Base-by-base conservation (phyloP, 2,329 filamentous ascomycete genomes). In the Alternaria ventricosa region DNA sequence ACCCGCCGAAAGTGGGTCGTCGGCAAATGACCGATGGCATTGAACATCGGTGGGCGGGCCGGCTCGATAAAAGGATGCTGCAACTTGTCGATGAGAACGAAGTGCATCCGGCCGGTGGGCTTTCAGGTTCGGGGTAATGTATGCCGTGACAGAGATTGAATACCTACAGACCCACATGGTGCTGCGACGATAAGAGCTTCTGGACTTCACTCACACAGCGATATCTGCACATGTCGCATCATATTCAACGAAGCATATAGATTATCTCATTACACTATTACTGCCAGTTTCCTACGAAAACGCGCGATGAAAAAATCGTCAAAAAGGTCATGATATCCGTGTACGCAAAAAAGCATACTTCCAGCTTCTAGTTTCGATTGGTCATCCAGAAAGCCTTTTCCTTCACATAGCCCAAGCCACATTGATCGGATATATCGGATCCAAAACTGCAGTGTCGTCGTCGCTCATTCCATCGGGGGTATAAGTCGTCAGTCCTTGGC, bases 401-500 rank as follows among this genome's bases (percentile, higher is more conserved):
- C 58, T 27, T 66, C 63, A 68, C 36, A 64, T 65, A 44, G 61
- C 63, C 57, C 62, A 45, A 55, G 59, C 59, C 22, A 66, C 30
- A 55, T 56, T 47, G 55, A 53, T 55, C 45, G 58, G n/a, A 25
- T 51, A 57, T 18, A 57, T 62, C 49, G 49, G 30, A 55, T 57
- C 57, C 33, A 43, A 27, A 54, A 59, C 47, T 27, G 36, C 63
- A 66, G 43, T 55, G 50, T 61, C 54, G 50, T 61, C 63, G 51
- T 69, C 71, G 55, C 63, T 61, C 63, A 56, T 65, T 73, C 66
- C 71, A 63, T 73, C 68, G 62, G 74, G 76, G 76, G 75, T 78
- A 78, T 78, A 78, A 69, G 72, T 72, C 71, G 69, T 69, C 61
- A 68, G 68, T 62, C 66, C 41, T 62, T 51, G 64, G 57, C 55